phyloP scores from a whole-genome alignment of 2,329 filamentous ascomycete species.

The Westerdykella ornata region DNA sequence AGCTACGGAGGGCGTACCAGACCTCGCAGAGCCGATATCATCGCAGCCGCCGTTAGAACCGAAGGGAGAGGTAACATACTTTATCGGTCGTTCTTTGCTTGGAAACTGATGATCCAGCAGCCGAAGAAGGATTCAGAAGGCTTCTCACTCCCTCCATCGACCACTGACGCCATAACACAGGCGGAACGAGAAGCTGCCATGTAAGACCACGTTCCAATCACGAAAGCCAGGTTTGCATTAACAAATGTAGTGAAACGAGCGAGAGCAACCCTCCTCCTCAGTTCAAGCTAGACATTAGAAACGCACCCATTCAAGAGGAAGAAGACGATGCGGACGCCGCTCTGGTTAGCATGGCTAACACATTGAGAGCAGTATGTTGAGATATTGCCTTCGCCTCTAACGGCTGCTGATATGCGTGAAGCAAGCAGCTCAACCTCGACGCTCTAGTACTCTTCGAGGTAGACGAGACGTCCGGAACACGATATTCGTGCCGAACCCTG shows the following conservation, averaged over 20 bases:
- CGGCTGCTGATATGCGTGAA: constrained; percentile 34
- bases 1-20: constrained; percentile 28
- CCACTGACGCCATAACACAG: constrained; percentile 55
- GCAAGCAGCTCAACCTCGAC: constrained; percentile 50
- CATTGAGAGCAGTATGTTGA: constrained; percentile 51
- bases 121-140: constrained; percentile 64
- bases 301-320: constrained; percentile 71
- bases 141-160: constrained; percentile 64
- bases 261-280: constrained; percentile 39
- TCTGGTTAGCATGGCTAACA: constrained; percentile 67
- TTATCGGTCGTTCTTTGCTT: neutral
- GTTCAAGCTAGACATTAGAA: constrained; percentile 75
- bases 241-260: constrained; percentile 4
- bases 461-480: constrained; percentile 89
- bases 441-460: constrained; percentile 70
- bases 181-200: constrained; percentile 58
- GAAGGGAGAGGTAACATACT: constrained; percentile 21
- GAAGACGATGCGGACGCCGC: constrained; percentile 67
- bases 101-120: constrained; percentile 14
- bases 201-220: constrained; percentile 14
- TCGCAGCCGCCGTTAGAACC: constrained; percentile 21
- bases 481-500: constrained; percentile 61
- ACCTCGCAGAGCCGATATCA: constrained; percentile 33
- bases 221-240: neutral
- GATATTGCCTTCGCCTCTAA: neutral